Percentiles rank a stretch among this genome's conserved stretches.
These are phyloP conservation scores for Oxalis stricta DNA, from an alignment of 441 rosid species.

Conservation along the genomic window DNA sequence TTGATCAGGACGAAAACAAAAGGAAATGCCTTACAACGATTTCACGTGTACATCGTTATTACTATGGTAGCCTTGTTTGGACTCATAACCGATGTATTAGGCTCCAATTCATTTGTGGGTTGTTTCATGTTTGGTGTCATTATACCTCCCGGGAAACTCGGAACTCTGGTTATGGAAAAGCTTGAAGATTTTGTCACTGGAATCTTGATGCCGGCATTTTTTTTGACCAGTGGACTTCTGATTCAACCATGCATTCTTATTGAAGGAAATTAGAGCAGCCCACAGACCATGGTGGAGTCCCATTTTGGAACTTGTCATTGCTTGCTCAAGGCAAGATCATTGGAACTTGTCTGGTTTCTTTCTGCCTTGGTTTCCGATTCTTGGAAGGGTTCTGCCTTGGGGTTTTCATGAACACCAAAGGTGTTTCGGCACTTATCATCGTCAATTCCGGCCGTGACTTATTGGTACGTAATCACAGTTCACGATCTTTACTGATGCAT, in stretches of 20 bases:
- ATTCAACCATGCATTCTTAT: constrained; percentile 9
- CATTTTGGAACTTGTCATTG: too few relatives aligned
- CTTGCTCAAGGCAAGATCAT: constrained; percentile 20
- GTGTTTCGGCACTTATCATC: constrained; percentile 31
- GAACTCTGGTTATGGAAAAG: constrained; percentile 26
- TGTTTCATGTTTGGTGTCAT: constrained; percentile 49
- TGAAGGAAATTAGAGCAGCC: constrained; percentile 2
- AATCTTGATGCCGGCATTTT: constrained; percentile 41
- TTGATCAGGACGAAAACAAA: constrained; percentile 10
- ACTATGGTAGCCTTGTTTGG: constrained; percentile 29
- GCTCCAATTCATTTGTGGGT: constrained; percentile 41
- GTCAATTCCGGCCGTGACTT: constrained; percentile 37
- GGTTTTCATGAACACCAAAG: constrained; percentile 51
- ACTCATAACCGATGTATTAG: constrained; percentile 28
- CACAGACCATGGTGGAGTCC: too few relatives aligned
- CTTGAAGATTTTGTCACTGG: constrained; percentile 33
- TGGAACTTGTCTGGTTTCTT: constrained; percentile 18
- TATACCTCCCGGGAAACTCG: constrained; percentile 27
- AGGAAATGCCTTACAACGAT: constrained; percentile 23
- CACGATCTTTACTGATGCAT: too few relatives aligned
- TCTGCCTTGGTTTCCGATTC: constrained; percentile 21
- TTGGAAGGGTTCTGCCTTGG: constrained; percentile 39
- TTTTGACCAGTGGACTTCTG: constrained; percentile 30
- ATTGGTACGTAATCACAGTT: constrained; percentile 20
- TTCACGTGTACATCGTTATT: constrained; percentile 29